phyloP scores from a whole-genome alignment of 2,329 filamentous ascomycete genomes.

The Aspergillus eucalypticola region DNA sequence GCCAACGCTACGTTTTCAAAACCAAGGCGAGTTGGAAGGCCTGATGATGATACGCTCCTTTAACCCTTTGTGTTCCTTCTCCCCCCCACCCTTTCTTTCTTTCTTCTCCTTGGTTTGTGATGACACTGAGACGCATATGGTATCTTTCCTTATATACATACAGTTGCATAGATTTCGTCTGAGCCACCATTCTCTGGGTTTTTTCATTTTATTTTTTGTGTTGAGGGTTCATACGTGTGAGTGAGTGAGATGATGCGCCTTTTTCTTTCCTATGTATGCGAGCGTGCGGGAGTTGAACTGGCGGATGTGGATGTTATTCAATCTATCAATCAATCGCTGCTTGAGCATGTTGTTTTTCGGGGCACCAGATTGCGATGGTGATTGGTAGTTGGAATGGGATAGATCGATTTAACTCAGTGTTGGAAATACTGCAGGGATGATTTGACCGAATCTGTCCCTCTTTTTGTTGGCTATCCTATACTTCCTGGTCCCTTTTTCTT shows the following conservation, averaged over 20 bases:
- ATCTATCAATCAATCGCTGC: too few species aligned
- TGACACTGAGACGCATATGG: slow-evolving; percentile 14
- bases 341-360: background rate
- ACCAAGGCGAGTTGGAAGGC: slow-evolving; percentile 4
- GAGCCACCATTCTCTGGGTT: background rate
- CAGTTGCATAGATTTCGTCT: slow-evolving; percentile 21
- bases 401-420: background rate
- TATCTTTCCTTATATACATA: slow-evolving; percentile 24
- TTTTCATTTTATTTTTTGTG: slow-evolving; percentile 6
- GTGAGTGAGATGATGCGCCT: background rate
- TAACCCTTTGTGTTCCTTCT: slow-evolving; percentile 5
- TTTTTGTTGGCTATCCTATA: too few species aligned
- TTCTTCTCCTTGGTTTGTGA: slow-evolving; percentile 9
- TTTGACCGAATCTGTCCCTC: too few species aligned
- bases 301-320: background rate
- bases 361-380: background rate
- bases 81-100: background rate
- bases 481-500: too few species aligned
- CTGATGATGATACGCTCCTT: slow-evolving; percentile 17
- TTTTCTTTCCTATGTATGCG: background rate
- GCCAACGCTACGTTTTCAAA: background rate
- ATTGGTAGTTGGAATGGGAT: background rate
- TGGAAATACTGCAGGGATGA: too few species aligned
- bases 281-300: background rate
- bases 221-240: background rate